These are phyloP conservation scores for Eustoma russellianum DNA, from an alignment of 257 asterid genomes.

Conservation along the genomic window DNA sequence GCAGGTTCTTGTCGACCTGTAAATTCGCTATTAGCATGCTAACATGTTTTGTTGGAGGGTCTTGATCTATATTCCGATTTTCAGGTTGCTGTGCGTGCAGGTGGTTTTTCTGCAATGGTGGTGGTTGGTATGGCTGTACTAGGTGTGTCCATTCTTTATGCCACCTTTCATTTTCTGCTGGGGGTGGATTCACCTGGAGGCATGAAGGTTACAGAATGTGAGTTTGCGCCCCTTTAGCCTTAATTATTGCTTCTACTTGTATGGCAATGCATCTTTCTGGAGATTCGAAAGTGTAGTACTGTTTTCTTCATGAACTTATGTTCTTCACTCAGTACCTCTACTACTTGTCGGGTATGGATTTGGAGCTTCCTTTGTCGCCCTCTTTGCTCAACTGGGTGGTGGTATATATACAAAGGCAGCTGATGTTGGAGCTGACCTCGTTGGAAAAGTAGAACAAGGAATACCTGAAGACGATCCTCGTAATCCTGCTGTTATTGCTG, in stretches of 20 bases:
- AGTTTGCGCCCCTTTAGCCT: slow-evolving; percentile 27
- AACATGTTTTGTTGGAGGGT: not conserved
- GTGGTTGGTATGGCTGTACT: slow-evolving; percentile 98
- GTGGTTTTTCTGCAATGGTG: slow-evolving; percentile 95
- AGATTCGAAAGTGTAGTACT: slow-evolving; percentile 1
- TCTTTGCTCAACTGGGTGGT: slow-evolving; percentile 99
- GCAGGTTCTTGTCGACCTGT: slow-evolving; percentile 47
- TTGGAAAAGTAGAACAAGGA: slow-evolving; percentile 97
- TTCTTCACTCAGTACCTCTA: slow-evolving; percentile 70
- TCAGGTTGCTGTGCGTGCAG: slow-evolving; percentile 99
- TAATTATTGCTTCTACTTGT: slow-evolving; percentile 4
- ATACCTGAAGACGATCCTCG: slow-evolving; percentile 99
- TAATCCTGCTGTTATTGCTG: slow-evolving; percentile 98
- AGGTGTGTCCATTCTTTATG: slow-evolving; percentile 84
- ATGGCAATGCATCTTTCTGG: not conserved
- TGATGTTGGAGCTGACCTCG: slow-evolving; percentile 99
- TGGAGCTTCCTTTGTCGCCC: slow-evolving; percentile 99
- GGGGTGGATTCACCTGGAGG: slow-evolving; percentile 83
- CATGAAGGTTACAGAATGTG: slow-evolving; percentile 89
- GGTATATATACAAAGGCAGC: slow-evolving; percentile 97
- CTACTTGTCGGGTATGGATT: slow-evolving; percentile 98
- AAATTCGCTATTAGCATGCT: slow-evolving; percentile 7
- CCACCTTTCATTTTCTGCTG: slow-evolving; percentile 79
- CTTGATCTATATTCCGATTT: slow-evolving; percentile 20
- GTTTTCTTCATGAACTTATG: slow-evolving; percentile 3